Evolutionary conservation across 1,139 yeast species (phyloP).

Genomic region (Kodamaea sp.): DNA sequence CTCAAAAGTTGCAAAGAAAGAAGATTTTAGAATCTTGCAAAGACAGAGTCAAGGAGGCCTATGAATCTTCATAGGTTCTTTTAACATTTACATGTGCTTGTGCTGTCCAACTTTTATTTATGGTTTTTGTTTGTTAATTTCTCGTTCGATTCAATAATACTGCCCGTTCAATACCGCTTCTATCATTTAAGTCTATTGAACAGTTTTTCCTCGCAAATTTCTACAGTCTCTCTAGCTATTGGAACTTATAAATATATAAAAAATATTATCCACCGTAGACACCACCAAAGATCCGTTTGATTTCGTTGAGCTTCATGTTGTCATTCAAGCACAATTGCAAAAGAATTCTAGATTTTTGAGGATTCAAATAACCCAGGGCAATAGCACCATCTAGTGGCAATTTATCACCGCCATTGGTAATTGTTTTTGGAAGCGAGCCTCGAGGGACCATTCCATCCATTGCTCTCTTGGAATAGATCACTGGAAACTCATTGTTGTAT

Average conservation of each 20-base stretch:
- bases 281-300: slow-evolving; percentile 49
- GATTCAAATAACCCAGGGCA: slow-evolving; percentile 69
- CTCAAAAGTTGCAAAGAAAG: slow-evolving; percentile 95
- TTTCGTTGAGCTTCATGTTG: slow-evolving; percentile 39
- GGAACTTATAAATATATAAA: slow-evolving; percentile 1
- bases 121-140: slow-evolving; percentile 1
- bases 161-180: too few species aligned
- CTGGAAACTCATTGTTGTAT: slow-evolving; percentile 43
- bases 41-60: slow-evolving; percentile 59
- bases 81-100: slow-evolving; percentile 3
- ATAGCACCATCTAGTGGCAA: slow-evolving; percentile 33
- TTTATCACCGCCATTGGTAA: slow-evolving; percentile 19
- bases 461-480: slow-evolving; percentile 64
- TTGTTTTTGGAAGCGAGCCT: slow-evolving; percentile 43
- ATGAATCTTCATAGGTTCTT: slow-evolving; percentile 21
- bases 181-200: not conserved
- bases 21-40: slow-evolving; percentile 73
- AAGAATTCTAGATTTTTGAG: slow-evolving; percentile 64
- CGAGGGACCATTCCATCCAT: slow-evolving; percentile 63
- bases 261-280: slow-evolving; percentile 25
- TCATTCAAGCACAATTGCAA: slow-evolving; percentile 58
- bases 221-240: not conserved
- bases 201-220: not conserved
- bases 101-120: not conserved
- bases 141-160: not conserved